Conservation (phyloP, 129 eudicot genomes). For the Flaveria ramosissima region DNA sequence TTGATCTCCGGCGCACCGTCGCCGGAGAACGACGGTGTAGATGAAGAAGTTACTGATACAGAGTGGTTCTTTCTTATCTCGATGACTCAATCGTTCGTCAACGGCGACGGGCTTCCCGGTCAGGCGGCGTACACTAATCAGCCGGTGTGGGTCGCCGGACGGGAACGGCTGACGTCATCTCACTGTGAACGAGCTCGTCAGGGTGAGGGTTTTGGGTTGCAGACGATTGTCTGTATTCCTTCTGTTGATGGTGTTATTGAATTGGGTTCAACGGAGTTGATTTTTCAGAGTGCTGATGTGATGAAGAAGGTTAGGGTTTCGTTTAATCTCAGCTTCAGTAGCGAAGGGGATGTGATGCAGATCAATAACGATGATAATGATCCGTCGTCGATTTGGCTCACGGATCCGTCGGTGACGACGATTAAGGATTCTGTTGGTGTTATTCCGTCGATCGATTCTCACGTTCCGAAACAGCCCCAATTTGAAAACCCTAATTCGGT, state of each 20-base stretch:
- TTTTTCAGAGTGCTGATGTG: slow-evolving; percentile 59
- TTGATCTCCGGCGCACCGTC: slow-evolving; percentile 62
- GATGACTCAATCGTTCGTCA: slow-evolving; percentile 72
- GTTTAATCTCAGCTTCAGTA: slow-evolving; percentile 42
- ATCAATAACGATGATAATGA: slow-evolving; percentile 10
- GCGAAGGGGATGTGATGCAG: slow-evolving; percentile 20
- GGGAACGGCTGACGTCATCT: slow-evolving; percentile 52
- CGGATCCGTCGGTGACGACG: slow-evolving; percentile 51
- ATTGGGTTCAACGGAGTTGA: slow-evolving; percentile 74
- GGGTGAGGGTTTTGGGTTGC: slow-evolving; percentile 67
- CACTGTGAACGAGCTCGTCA: slow-evolving; percentile 77
- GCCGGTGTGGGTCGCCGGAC: slow-evolving; percentile 77
- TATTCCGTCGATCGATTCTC: slow-evolving; percentile 2
- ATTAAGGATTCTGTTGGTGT: slow-evolving; percentile 32
- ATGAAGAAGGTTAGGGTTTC: slow-evolving; percentile 65
- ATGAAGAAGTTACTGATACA: slow-evolving; percentile 88
- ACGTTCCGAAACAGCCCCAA: slow-evolving; percentile 29
- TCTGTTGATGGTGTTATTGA: slow-evolving; percentile 74
- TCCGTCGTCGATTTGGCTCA: slow-evolving; percentile 55
- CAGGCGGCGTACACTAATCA: slow-evolving; percentile 56
- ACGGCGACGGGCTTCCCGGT: slow-evolving; percentile 79
- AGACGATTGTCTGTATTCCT: slow-evolving; percentile 79
- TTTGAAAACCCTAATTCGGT: slow-evolving; percentile 52
- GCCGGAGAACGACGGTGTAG: slow-evolving; percentile 54
- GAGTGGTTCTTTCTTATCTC: slow-evolving; percentile 93